These are phyloP conservation scores for Omphalea diandra DNA, from an alignment of 441 rosid species.

Conservation along the genomic window DNA sequence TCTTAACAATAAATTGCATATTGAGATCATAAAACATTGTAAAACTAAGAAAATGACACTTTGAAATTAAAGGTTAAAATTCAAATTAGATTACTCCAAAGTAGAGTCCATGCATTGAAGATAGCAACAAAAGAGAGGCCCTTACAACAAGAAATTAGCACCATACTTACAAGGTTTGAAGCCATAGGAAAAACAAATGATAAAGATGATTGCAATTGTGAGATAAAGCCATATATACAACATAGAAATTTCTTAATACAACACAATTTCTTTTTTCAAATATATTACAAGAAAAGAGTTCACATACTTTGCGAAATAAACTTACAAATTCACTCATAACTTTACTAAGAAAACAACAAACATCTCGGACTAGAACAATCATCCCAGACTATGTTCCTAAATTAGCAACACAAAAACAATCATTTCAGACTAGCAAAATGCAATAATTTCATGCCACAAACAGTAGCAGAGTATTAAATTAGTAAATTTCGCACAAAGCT, in stretches of 20 bases:
- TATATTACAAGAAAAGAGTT: neutral
- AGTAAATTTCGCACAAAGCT: neutral
- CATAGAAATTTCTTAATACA: neutral
- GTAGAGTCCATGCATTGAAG: too few species aligned
- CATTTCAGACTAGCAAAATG: neutral
- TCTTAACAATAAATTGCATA: neutral
- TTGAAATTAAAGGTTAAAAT: neutral
- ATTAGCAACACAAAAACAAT: neutral
- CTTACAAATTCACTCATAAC: neutral
- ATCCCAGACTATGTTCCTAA: neutral
- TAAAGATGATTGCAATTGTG: neutral
- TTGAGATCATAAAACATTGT: too few species aligned
- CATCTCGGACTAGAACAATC: too few species aligned
- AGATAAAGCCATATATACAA: neutral
- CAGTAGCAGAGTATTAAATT: neutral
- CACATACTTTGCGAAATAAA: neutral
- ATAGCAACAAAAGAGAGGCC: slow-evolving; percentile 1
- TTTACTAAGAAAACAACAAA: neutral
- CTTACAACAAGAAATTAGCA: neutral
- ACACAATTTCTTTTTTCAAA: neutral
- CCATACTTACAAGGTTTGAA: neutral
- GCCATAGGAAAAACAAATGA: neutral
- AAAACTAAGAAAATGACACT: neutral
- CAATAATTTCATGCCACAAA: neutral
- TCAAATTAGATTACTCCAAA: neutral